Percentiles rank a stretch among this genome's conserved stretches.
These are phyloP conservation scores for Myxozyma mucilagina DNA, from an alignment of 805 yeast genomes.

Conservation along the genomic window DNA sequence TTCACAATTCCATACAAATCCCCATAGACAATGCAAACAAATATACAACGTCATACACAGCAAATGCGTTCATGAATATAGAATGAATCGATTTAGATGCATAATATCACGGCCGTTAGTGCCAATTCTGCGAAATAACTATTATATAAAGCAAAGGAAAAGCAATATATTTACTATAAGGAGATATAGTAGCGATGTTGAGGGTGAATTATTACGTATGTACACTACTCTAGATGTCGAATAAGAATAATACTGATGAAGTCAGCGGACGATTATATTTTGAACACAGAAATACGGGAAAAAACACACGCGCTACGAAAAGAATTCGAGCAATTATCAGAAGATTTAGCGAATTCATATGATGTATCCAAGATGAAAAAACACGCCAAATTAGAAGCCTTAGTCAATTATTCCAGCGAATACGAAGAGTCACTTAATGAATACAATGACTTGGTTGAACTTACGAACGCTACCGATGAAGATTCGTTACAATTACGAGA, in stretches of 20 bases:
- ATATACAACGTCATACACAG: not conserved
- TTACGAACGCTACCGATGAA: constrained; percentile 1
- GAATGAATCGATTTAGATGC: not conserved
- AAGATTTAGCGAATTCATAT: constrained; percentile 20
- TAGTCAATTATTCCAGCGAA: constrained; percentile 6
- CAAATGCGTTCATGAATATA: not conserved
- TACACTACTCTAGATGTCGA: not conserved
- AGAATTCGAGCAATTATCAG: constrained; percentile 20
- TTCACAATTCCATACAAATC: no score
- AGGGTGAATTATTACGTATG: not conserved
- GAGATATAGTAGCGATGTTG: not conserved
- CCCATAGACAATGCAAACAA: not conserved
- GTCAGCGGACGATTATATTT: not conserved
- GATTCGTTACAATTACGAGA: constrained; percentile 20
- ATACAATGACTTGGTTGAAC: constrained; percentile 7
- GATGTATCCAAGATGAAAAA: constrained; percentile 23
- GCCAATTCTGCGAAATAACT: not conserved
- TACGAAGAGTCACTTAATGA: constrained; percentile 19
- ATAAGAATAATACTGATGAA: not conserved
- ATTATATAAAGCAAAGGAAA: no score
- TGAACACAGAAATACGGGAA: constrained; percentile 7
- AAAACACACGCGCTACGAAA: constrained; percentile 9
- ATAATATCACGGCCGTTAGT: not conserved
- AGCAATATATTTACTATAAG: not conserved
- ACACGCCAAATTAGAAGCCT: constrained; percentile 13